Base-by-base conservation (phyloP, 352 stramenopile species). In the Elongisporangium undulatum region DNA sequence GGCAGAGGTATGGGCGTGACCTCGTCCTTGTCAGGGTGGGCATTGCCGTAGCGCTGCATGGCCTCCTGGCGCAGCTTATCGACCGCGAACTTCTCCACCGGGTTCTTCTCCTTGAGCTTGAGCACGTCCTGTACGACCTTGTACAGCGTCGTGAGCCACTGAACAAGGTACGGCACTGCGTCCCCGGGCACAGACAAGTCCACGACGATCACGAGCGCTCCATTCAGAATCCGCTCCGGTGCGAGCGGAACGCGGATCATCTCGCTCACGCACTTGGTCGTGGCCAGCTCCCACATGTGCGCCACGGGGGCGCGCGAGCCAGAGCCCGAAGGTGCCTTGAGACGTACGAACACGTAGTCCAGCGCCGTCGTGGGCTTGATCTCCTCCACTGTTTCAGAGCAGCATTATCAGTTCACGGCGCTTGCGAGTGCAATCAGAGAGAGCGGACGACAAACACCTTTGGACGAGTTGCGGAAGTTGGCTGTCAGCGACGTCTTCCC, bases 221-320 rank as follows among this genome's bases (percentile, higher is more conserved):
- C 74, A 41, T 88, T 83, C n/a, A 89, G 63, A 34, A 97, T 77
- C 4, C 89, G 72, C 38, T 94, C 81, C 0, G 85, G 71, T 7
- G 80, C 80, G 0, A 97, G 75, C 2, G 89, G 88, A 17, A 97
- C 79, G 59, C 76, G 73, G 41, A 97, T 82, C 68, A 97, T 92
- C 50, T 96, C 86, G 7, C 68, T 75, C 17, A 97, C 67, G 49
- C 80, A 90, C 49, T 89, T 89, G 53, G 74, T 70, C 12, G 79
- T 85, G 12, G 89, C 91, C 29, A 98, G 82, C 69, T 98, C 92
- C 92, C 90, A 97, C 63, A 98, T 95, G 60, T 98, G 87, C 19
- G 90, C 89, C 2, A 98, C 84, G 5, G 65, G 57, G 6, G 68
- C 49, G 6, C 66, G 58, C 26, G 63, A 64, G 22, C 64, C 61